Conservation (phyloP, 495 filamentous ascomycete species). For the Cudoniella acicularis region DNA sequence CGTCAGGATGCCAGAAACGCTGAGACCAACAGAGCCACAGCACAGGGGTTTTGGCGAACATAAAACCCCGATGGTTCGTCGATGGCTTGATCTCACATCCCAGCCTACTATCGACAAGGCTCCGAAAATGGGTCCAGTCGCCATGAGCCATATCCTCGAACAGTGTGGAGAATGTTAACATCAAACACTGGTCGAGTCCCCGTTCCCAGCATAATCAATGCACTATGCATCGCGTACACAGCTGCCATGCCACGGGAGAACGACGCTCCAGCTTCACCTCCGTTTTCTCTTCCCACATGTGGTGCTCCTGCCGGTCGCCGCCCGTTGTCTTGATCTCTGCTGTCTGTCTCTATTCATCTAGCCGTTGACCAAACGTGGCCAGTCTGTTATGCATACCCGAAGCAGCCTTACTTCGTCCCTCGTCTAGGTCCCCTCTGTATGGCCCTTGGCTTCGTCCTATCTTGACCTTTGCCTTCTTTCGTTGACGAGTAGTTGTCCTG, state of each 20-base stretch:
- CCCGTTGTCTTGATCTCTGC: conserved; percentile 21
- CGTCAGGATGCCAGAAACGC: conserved; percentile 21
- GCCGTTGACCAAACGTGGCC: conserved; percentile 27
- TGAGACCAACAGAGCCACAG: conserved; percentile 11
- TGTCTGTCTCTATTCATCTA: conserved; percentile 20
- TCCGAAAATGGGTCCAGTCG: conserved; percentile 21
- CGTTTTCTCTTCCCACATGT: conserved; percentile 18
- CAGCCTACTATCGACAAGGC: conserved; percentile 27
- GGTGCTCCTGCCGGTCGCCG: conserved; percentile 26
- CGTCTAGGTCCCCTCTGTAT: too few relatives aligned
- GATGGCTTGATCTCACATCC: conserved; percentile 20
- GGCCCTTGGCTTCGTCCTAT: conserved; percentile 24
- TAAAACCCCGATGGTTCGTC: conserved; percentile 16
- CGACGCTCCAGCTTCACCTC: conserved; percentile 11
- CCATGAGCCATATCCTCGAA: conserved; percentile 19
- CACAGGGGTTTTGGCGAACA: conserved; percentile 11
- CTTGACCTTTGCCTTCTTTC: conserved; percentile 11
- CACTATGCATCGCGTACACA: conserved; percentile 22
- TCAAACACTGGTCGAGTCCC: conserved; percentile 28
- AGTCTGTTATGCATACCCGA: conserved; percentile 20
- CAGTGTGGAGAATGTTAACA: conserved; percentile 24
- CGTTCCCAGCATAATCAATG: conserved; percentile 25
- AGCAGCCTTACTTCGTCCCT: conserved; percentile 23
- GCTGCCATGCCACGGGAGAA: conserved; percentile 7
- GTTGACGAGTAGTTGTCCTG: background rate